phyloP scores from a whole-genome alignment of 2,329 filamentous ascomycete genomes.

The Botrytis byssoidea region DNA sequence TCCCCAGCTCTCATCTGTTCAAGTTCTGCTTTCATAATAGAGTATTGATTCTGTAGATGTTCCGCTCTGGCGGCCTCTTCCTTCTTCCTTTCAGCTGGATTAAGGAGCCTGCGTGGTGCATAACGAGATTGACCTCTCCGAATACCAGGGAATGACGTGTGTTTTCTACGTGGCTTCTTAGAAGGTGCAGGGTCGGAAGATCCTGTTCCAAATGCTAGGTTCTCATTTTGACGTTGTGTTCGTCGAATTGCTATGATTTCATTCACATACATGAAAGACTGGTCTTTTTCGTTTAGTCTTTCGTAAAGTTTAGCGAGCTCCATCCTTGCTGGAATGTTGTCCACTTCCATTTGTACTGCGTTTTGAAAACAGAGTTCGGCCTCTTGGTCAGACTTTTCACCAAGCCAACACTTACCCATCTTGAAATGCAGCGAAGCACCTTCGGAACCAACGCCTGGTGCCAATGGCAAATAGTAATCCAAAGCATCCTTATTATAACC shows the following conservation, averaged over 20 bases:
- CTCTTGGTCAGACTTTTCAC: conserved; percentile 59
- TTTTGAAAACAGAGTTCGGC: conserved; percentile 77
- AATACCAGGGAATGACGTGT: background rate
- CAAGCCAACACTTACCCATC: conserved; percentile 65
- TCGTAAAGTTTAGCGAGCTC: conserved; percentile 85
- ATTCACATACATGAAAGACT: conserved; percentile 73
- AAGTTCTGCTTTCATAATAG: conserved; percentile 45
- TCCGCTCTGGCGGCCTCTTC: conserved; percentile 34
- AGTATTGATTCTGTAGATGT: conserved; percentile 40
- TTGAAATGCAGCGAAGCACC: conserved; percentile 45
- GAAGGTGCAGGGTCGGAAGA: conserved; percentile 19
- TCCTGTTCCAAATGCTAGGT: conserved; percentile 35
- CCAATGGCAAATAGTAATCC: conserved; percentile 56
- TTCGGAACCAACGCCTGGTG: conserved; percentile 47
- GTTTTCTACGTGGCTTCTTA: conserved; percentile 10
- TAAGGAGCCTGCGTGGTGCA: conserved; percentile 22
- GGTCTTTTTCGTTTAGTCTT: conserved; percentile 66
- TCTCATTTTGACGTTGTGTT: conserved; percentile 48
- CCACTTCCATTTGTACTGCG: conserved; percentile 68
- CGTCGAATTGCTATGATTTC: conserved; percentile 59
- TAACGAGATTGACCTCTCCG: conserved; percentile 11
- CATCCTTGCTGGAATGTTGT: conserved; percentile 73
- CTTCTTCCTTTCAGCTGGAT: conserved; percentile 43
- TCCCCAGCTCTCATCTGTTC: conserved; percentile 38
- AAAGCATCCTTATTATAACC: conserved; percentile 55